Base-by-base conservation (phyloP, 2,329 filamentous ascomycete genomes). In the Rutstroemia sp. region DNA sequence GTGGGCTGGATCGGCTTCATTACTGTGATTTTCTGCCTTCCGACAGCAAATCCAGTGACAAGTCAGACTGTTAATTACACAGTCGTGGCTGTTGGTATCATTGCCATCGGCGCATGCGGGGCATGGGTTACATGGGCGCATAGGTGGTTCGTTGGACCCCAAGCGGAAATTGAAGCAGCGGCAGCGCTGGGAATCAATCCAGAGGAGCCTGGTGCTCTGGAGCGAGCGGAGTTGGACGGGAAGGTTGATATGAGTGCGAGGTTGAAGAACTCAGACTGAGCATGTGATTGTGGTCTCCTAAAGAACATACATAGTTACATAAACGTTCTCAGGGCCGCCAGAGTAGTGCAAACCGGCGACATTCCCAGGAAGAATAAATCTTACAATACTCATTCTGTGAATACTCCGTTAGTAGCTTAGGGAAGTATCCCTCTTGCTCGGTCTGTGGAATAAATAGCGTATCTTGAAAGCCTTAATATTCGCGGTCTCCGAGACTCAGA, bases 11-110 rank as follows among this genome's bases (percentile, higher is more conserved):
- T 83, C 49, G 63, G 57, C 2, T 80, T 77, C 59, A 82, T 83
- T 52, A 77, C 77, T 0, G 73, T 83, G 14, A 73, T 81, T 6
- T 83, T 83, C 66, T 82, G 80, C 60, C 69, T 83, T 37, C 80
- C 80, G 0, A 77, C 77, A 0, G 63, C 74, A 9, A 82, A 82
- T 63, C 80, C 80, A 0, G 79, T 82, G 2, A 76, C 75, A 0
- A 72, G 70, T n/a, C 73, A 82, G 69, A 81, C 79, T 4, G 66
- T 83, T 21, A 83, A 83, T 47, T 83, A 83, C 62, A 81, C 80
- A 0, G 76, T 78, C 0, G 80, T 83, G 0, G 80, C 80, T 0
- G 80, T 83, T 4, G 80, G 79, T 0, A 81, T 83, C 55, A 77
- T 83, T 47, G 72, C 71, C 0, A 62, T 80, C 1, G 76, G 75